These are phyloP conservation scores for Calocera viscosa DNA, from an alignment of 768 basidiomycete species.

Conservation along the genomic window DNA sequence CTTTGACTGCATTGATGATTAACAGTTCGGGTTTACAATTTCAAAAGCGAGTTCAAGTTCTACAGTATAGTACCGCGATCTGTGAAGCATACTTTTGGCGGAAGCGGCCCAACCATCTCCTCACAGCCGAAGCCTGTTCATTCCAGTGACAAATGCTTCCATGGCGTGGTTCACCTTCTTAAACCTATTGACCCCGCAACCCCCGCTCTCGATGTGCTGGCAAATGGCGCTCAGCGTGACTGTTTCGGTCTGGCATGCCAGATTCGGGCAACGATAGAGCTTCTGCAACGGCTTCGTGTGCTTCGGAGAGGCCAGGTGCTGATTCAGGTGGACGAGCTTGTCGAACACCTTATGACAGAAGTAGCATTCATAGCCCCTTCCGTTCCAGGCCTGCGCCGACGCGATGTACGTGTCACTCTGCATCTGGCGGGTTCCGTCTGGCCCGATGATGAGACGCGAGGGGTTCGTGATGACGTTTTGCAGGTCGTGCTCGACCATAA, in stretches of 20 bases:
- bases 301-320: slow-evolving; percentile 50
- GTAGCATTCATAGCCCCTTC: slow-evolving; percentile 45
- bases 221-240: slow-evolving; percentile 44
- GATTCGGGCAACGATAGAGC: slow-evolving; percentile 42
- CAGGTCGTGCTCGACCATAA: too few species aligned
- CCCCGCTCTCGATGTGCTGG: slow-evolving; percentile 54
- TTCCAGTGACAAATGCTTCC: neutral
- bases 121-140: neutral
- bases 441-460: too few species aligned
- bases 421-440: too few species aligned
- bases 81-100: too few species aligned
- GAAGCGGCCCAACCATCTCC: too few species aligned
- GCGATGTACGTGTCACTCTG: slow-evolving; percentile 21
- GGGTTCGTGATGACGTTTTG: too few species aligned
- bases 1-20: too few species aligned
- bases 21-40: too few species aligned
- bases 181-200: slow-evolving; percentile 39
- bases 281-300: slow-evolving; percentile 33
- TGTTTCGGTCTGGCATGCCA: slow-evolving; percentile 35
- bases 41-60: too few species aligned
- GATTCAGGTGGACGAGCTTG: slow-evolving; percentile 39
- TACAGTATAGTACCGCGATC: too few species aligned
- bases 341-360: slow-evolving; percentile 40
- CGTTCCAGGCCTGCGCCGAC: slow-evolving; percentile 35
- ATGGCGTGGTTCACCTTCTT: neutral